Base-by-base conservation (phyloP, 257 asterid species). In the Fraxinus anomala region DNA sequence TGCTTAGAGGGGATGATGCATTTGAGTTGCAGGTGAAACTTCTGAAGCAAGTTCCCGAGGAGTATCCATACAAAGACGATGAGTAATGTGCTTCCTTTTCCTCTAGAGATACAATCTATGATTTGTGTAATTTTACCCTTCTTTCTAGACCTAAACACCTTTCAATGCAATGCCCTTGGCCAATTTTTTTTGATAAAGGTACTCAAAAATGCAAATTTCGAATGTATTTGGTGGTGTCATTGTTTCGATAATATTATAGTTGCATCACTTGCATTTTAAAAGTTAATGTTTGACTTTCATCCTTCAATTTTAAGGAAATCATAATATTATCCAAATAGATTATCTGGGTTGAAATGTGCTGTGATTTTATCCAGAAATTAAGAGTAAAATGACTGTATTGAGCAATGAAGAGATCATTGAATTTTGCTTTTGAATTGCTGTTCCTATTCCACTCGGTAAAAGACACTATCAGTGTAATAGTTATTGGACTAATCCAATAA, bases 1-100 rank as follows among this genome's bases (percentile, higher is more conserved):
- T 96, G 97, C 96, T 96, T 68, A 86, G 92, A 87, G 99, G 99
- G 17, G 99, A 96, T 75, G 99, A 93, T 76, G 96, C 88, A n/a
- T 96, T 89, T 72, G 99, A 96, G 90, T 81, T 96, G 90, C 97
- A 91, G 85, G 89, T 96, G 84, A 96, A 96, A 80, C 94, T 96
- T 73, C 83, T 92, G 84, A 93, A 92, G 89, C 99, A 96, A 85
- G 94, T 96, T 73, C 96, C 98, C 0, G 99, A 93, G 90, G 99
- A 96, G 83, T 96, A 96, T 85, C 99, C 99, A 0, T 96, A 96
- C 81, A 96, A 96, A 83, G 99, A 96, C 66, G 99, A 96, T 7
- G 99, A 96, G 94, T 96, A 78, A 81, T 80, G 28, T 67, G 74
- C 65, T 36, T 44, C 36, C 69, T 82, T 47, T 9, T 30, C 26